phyloP scores from a whole-genome alignment of 495 filamentous ascomycete species.

The Achaetomiella virescens region DNA sequence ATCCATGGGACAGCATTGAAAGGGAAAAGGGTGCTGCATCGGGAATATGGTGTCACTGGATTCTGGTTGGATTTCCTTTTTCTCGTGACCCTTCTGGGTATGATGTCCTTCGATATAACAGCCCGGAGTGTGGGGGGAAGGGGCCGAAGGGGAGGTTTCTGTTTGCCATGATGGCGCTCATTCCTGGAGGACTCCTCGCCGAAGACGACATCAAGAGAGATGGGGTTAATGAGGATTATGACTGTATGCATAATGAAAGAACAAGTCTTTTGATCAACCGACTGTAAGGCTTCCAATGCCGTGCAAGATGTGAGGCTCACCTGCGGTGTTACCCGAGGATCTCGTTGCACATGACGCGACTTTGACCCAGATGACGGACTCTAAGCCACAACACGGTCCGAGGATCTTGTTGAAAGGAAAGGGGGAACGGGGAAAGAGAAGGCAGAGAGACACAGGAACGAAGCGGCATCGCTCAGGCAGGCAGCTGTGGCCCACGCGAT shows the following conservation, averaged over 20 bases:
- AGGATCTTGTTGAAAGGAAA: neutral
- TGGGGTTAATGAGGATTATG: constrained; percentile 20
- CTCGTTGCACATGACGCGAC: neutral
- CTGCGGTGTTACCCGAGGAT: neutral
- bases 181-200: neutral
- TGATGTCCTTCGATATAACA: neutral
- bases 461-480: too few relatives aligned
- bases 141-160: neutral
- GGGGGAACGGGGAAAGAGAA: neutral
- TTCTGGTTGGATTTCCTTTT: constrained; percentile 1
- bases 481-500: too few relatives aligned
- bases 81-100: neutral
- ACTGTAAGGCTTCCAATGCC: neutral
- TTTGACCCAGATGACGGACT: neutral
- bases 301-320: neutral
- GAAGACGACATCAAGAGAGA: neutral
- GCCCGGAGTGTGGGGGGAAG: neutral
- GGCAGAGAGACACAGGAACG: neutral
- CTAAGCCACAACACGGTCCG: too few relatives aligned
- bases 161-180: constrained; percentile 11
- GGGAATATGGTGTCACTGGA: neutral
- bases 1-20: neutral
- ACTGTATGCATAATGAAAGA: constrained; percentile 24
- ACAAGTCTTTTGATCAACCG: constrained; percentile 2
- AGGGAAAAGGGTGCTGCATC: neutral